Percentiles rank a stretch among this genome's conserved stretches.
Evolutionary conservation across 495 filamentous ascomycete species (phyloP).

Genomic region (Aspergillus nidulans): DNA sequence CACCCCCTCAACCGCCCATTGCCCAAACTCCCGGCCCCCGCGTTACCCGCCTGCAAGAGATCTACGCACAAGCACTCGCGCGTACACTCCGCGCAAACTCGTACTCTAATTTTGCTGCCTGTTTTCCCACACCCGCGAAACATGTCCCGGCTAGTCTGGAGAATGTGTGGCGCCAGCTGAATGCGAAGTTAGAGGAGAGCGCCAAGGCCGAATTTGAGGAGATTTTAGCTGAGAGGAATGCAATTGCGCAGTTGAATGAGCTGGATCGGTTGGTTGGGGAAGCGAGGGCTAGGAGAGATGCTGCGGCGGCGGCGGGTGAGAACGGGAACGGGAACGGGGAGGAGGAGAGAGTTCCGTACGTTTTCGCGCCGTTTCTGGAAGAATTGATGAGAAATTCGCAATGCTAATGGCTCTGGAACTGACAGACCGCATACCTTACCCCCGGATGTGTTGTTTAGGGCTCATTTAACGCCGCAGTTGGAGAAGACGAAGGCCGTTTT

Average conservation of each 20-base stretch:
- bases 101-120: conserved; percentile 75
- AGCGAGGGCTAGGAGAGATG: conserved; percentile 56
- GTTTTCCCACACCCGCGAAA: conserved; percentile 79
- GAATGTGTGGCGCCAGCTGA: conserved; percentile 66
- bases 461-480: conserved; percentile 68
- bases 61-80: conserved; percentile 64
- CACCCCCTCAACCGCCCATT: conserved; percentile 53
- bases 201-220: conserved; percentile 68
- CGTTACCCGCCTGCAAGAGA: conserved; percentile 63
- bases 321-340: conserved; percentile 13
- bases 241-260: conserved; percentile 73
- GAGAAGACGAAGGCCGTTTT: conserved; percentile 55
- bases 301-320: background rate
- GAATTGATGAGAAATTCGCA: background rate
- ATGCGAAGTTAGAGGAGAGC: conserved; percentile 58
- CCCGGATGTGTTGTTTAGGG: conserved; percentile 57
- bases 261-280: conserved; percentile 72
- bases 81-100: conserved; percentile 69
- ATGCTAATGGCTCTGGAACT: background rate
- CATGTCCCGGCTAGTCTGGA: conserved; percentile 63
- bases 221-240: conserved; percentile 65
- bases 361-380: conserved; percentile 14
- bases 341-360: conserved; percentile 31
- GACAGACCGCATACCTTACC: conserved; percentile 75
- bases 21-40: conserved; percentile 67